Evolutionary conservation across 169 alveolate genomes (phyloP).

Genomic region (Plasmodium coatneyi): DNA sequence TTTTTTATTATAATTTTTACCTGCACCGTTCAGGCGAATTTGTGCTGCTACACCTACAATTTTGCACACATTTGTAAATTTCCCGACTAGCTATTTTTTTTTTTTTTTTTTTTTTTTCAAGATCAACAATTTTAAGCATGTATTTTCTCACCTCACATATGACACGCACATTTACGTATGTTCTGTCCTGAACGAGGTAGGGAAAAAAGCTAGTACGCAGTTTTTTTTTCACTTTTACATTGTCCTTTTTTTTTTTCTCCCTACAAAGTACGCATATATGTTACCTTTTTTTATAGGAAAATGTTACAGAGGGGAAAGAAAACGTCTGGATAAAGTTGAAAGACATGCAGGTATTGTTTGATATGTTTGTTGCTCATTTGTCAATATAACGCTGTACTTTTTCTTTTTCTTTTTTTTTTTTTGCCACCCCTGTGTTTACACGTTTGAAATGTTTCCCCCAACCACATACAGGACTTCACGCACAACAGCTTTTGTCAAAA

Average conservation of each 20-base stretch:
- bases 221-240: neutral
- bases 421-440: neutral
- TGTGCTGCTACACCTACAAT: neutral
- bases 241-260: neutral
- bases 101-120: conserved; percentile 32
- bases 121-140: conserved; percentile 42
- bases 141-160: conserved; percentile 63
- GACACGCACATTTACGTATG: conserved; percentile 57
- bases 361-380: neutral
- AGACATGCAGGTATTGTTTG: conserved; percentile 48
- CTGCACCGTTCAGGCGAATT: neutral
- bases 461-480: conserved; percentile 22
- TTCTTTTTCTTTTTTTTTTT: conserved; percentile 9
- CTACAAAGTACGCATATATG: neutral
- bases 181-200: conserved; percentile 35
- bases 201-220: neutral
- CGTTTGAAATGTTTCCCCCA: neutral
- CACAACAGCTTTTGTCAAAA: conserved; percentile 67
- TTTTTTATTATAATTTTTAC: neutral
- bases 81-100: neutral
- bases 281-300: conserved; percentile 26
- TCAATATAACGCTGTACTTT: neutral
- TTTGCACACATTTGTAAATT: conserved; percentile 1
- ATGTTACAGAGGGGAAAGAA: conserved; percentile 10
- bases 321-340: conserved; percentile 45